phyloP scores from a whole-genome alignment of 306 rosid species.

The Castanospermum australe region DNA sequence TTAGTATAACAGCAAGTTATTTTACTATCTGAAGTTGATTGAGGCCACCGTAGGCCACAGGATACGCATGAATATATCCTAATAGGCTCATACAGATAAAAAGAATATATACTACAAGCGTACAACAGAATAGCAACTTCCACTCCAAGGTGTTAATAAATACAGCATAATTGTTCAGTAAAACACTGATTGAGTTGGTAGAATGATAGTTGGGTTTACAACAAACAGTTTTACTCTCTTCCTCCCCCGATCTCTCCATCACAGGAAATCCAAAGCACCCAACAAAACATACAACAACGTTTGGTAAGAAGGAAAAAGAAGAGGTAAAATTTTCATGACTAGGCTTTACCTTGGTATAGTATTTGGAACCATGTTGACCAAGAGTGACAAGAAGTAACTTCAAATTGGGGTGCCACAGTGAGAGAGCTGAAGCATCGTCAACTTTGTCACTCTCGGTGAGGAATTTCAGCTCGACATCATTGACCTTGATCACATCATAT shows the following conservation, averaged over 20 bases:
- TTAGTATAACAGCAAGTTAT: too few species aligned
- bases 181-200: too few species aligned
- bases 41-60: background rate
- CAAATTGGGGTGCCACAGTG: constrained; percentile 78
- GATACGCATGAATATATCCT: background rate
- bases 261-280: too few species aligned
- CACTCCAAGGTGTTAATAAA: background rate
- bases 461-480: constrained; percentile 86
- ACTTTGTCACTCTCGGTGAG: constrained; percentile 66
- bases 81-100: background rate
- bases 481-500: constrained; percentile 86
- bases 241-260: too few species aligned
- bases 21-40: too few species aligned
- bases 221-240: too few species aligned
- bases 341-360: constrained; percentile 80
- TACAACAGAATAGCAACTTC: background rate
- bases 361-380: constrained; percentile 86
- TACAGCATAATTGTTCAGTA: background rate
- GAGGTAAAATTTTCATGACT: background rate
- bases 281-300: background rate
- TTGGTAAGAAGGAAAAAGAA: background rate
- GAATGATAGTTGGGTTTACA: too few species aligned
- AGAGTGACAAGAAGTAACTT: constrained; percentile 93
- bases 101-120: background rate
- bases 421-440: constrained; percentile 77